Evolutionary conservation across 2,329 filamentous ascomycete species (phyloP), one percentile per base, ranked within the genome.

Genomic region (Sarocladium brachiariae): DNA sequence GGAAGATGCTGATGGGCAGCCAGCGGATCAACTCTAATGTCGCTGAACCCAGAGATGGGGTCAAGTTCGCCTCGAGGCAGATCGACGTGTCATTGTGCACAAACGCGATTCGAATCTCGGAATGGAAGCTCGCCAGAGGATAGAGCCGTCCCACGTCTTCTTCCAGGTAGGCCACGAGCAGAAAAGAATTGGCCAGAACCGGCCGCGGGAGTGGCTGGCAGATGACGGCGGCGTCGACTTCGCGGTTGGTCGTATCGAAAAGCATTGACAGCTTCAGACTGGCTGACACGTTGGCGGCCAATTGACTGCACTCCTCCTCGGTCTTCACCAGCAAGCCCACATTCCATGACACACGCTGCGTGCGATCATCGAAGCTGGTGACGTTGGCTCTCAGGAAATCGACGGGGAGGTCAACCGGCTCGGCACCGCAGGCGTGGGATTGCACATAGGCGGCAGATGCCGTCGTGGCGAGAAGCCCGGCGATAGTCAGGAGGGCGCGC

Each of bases 1-100:
- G 8, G 39, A 43, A 43, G 39, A 43, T 43, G 23, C 39, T 25
- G 14, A 25, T 43, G n/a, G 39, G 39, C 10, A 43, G 21, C 39
- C 39, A 43, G 21, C 39, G 39, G 16, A 43, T 9, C 3, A 43
- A 16, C 4, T 7, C 7, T 10, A 11, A 8, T 25, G 39, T 11
- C 5, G 23, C 27, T 4, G 24, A 7, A 8, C 39, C n/a, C 39
- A 43, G n/a, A 8, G 39, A 9, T 7, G 39, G 39, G 11, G 39
- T 43, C 21, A 43, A 11, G 16, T 43, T 43, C n/a, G 39, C 39
- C 23, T 43, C 21, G 7, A 19, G 6, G 16, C 39, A 43, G 39
- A 43, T 5, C 19, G 10, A 25, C 21, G 39, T 43, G 39, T 43
- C 39, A 23, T 43, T 43, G 23, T 25, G 21, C 4, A 16, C 4